These are phyloP conservation scores for Pilobolus umbonatus DNA, from an alignment of 192 early-diverging fungal species.

Conservation along the genomic window DNA sequence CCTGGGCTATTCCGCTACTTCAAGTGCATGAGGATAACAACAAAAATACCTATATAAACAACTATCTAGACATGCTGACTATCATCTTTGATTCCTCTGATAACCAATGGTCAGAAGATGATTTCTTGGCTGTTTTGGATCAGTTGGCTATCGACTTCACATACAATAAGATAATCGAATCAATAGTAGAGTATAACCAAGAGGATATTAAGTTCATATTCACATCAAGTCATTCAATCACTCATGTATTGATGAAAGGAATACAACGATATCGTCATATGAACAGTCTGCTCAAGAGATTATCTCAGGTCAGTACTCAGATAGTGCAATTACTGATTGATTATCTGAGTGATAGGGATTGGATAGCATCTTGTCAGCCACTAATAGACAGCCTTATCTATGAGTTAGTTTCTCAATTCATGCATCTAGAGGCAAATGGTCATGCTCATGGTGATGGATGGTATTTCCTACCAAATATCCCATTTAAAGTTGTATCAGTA, in stretches of 20 bases:
- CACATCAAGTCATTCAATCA: neutral
- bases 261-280: neutral
- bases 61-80: neutral
- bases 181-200: neutral
- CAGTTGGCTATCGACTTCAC: slow-evolving; percentile 35
- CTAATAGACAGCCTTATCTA: slow-evolving; percentile 6
- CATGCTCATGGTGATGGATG: slow-evolving; percentile 5
- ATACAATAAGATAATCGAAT: slow-evolving; percentile 28
- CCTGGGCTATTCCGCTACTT: slow-evolving; percentile 8
- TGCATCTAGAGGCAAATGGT: neutral
- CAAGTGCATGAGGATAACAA: slow-evolving; percentile 3
- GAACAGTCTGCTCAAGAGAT: slow-evolving; percentile 18
- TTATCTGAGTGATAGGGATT: neutral
- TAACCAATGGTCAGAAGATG: slow-evolving; percentile 31
- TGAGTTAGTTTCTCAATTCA: slow-evolving; percentile 7
- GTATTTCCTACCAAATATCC: slow-evolving; percentile 25
- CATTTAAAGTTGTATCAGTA: slow-evolving; percentile 22
- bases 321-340: slow-evolving; percentile 23
- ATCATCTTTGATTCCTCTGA: neutral
- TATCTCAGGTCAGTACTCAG: slow-evolving; percentile 37
- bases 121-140: slow-evolving; percentile 38
- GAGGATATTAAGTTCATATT: neutral
- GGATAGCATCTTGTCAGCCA: slow-evolving; percentile 5
- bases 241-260: neutral
- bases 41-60: neutral